Evolutionary conservation across 2,329 filamentous ascomycete species (phyloP).

Genomic region (Sporothrix mexicana): DNA sequence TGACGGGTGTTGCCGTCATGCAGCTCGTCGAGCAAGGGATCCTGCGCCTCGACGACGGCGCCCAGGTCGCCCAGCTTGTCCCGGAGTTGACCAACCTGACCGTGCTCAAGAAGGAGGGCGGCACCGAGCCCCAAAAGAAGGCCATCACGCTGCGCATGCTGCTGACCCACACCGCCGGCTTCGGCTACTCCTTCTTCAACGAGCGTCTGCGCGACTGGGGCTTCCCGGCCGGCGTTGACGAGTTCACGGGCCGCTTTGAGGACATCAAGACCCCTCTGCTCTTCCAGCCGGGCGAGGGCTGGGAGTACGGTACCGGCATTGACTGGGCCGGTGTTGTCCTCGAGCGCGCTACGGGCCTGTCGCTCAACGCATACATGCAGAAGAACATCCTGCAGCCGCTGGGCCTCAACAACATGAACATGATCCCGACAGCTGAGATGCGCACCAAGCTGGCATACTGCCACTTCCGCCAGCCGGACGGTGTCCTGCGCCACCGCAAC

Average conservation of each 20-base stretch:
- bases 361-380: conserved; percentile 53
- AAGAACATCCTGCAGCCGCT: conserved; percentile 53
- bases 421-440: conserved; percentile 59
- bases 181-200: conserved; percentile 63
- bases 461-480: conserved; percentile 55
- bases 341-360: conserved; percentile 49
- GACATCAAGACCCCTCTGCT: conserved; percentile 52
- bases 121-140: conserved; percentile 52
- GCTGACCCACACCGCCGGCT: conserved; percentile 61
- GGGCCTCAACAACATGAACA: conserved; percentile 53
- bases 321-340: conserved; percentile 58
- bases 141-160: conserved; percentile 64
- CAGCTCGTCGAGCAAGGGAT: conserved; percentile 61
- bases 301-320: conserved; percentile 57
- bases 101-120: conserved; percentile 50
- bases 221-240: conserved; percentile 59
- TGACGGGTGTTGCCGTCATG: conserved; percentile 59
- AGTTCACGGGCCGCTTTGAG: conserved; percentile 59
- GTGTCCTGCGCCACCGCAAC: conserved; percentile 49
- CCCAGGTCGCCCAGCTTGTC: conserved; percentile 53
- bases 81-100: conserved; percentile 57
- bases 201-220: conserved; percentile 54
- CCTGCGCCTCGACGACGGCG: conserved; percentile 55
- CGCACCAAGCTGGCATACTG: conserved; percentile 59
- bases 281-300: conserved; percentile 54